Conservation (phyloP, 148 eudicot species). For the Camellia japonica region DNA sequence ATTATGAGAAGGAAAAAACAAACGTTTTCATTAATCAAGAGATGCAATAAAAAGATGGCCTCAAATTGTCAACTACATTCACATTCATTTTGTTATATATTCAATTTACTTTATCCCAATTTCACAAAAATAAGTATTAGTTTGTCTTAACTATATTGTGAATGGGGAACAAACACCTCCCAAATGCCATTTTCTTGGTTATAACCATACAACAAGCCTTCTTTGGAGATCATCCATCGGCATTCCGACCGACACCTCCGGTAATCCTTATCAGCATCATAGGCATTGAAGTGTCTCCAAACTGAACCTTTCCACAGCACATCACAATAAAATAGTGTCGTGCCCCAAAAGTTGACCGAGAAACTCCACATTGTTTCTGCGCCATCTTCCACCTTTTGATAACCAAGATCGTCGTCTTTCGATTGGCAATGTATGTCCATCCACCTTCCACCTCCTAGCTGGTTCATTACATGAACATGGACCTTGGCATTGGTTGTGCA, state of each 20-base stretch:
- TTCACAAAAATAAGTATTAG: too few species aligned
- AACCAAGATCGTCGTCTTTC: constrained; percentile 28
- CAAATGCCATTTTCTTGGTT: neutral
- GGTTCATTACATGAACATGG: constrained; percentile 19
- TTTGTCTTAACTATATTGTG: too few species aligned
- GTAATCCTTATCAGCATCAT: constrained; percentile 13
- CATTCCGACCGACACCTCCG: constrained; percentile 11
- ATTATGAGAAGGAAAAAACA: neutral
- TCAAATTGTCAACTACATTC: neutral
- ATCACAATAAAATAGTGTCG: constrained; percentile 32
- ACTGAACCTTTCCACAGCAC: constrained; percentile 20
- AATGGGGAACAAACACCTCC: constrained; percentile 12
- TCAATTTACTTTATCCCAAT: neutral
- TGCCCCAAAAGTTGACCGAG: constrained; percentile 21
- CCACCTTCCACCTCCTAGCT: constrained; percentile 5
- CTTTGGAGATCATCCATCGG: constrained; percentile 28
- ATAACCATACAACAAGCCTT: constrained; percentile 21
- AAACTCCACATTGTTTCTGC: constrained; percentile 22
- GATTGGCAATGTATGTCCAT: constrained; percentile 32
- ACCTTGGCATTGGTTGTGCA: neutral
- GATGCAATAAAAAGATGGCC: neutral
- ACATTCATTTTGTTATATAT: neutral
- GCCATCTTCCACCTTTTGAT: constrained; percentile 3
- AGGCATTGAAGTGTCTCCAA: constrained; percentile 27
- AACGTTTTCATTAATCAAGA: neutral